Evolutionary conservation across 1,284 basidiomycete species (phyloP).

Genomic region (Ceratobasidium sp.): DNA sequence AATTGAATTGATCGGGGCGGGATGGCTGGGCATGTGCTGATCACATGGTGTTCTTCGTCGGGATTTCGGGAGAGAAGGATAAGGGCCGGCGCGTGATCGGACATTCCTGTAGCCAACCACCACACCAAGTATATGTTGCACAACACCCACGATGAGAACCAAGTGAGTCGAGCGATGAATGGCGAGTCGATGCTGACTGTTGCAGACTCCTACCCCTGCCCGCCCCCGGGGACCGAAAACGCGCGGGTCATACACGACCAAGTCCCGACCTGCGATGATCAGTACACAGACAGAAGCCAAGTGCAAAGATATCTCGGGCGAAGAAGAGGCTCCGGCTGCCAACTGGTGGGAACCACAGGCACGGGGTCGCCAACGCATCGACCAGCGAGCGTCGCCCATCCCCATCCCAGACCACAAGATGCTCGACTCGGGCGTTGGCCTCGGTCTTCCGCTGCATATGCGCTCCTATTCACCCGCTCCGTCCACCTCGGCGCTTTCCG

Average conservation of each 20-base stretch:
- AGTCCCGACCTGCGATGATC: conserved; percentile 21
- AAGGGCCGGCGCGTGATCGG: conserved; percentile 4
- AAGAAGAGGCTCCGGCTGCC: neutral
- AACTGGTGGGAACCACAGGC: conserved; percentile 34
- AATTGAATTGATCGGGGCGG: conserved; percentile 1
- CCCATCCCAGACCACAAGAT: conserved; percentile 11
- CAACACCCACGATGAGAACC: conserved; percentile 19
- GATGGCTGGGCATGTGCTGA: conserved; percentile 16
- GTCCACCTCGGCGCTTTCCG: conserved; percentile 17
- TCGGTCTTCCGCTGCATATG: conserved; percentile 31
- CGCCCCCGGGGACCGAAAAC: conserved; percentile 11
- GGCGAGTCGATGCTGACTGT: neutral
- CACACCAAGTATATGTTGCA: conserved; percentile 16
- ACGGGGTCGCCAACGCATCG: conserved; percentile 6
- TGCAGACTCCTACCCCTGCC: conserved; percentile 21
- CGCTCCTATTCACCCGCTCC: conserved; percentile 26
- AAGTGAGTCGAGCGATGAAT: neutral
- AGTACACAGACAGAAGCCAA: neutral
- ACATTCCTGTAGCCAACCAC: conserved; percentile 8
- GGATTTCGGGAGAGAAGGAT: conserved; percentile 31
- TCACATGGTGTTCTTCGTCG: conserved; percentile 30
- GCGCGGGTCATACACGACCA: conserved; percentile 20
- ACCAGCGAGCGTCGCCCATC: conserved; percentile 13
- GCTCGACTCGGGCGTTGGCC: neutral
- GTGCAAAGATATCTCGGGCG: neutral